Evolutionary conservation across 176 grass and related monocot genomes (phyloP).

Genomic region (Microstegium vimineum): DNA sequence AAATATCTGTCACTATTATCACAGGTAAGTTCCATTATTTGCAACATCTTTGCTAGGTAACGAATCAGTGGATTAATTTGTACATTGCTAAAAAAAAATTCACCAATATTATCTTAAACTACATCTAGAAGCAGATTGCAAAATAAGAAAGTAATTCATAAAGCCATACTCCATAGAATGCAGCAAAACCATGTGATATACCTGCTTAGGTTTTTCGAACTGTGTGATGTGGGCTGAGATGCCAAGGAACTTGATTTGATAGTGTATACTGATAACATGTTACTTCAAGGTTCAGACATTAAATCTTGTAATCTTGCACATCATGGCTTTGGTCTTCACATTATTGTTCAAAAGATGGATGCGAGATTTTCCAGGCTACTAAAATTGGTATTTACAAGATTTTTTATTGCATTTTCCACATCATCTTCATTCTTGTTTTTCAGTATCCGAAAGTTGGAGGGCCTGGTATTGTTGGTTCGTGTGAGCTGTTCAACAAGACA

Average conservation of each 20-base stretch:
- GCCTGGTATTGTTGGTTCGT: constrained; percentile 73
- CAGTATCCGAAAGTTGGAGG: constrained; percentile 86
- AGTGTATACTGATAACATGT: not conserved
- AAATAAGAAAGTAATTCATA: not conserved
- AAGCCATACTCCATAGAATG: not conserved
- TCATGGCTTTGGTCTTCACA: not conserved
- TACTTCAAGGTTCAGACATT: not conserved
- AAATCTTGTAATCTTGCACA: not conserved
- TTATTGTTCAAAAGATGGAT: not conserved
- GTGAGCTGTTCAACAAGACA: constrained; percentile 35
- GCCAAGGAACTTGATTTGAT: not conserved
- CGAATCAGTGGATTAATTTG: not conserved
- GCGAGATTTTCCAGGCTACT: not conserved
- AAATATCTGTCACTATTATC: constrained; percentile 69
- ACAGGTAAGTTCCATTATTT: constrained; percentile 48
- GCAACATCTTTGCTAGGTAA: not conserved
- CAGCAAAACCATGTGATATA: constrained; percentile 2
- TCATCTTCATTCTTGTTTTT: constrained; percentile 23
- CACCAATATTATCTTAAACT: not conserved
- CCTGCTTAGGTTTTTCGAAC: not conserved
- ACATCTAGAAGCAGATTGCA: not conserved
- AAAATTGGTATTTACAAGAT: not conserved
- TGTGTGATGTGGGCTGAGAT: not conserved
- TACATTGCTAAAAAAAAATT: not conserved
- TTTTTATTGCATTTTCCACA: not conserved